Percentiles rank a stretch among this genome's conserved stretches.
phyloP scores from a whole-genome alignment of 352 stramenopile genomes.

The Phytophthora multivora region DNA sequence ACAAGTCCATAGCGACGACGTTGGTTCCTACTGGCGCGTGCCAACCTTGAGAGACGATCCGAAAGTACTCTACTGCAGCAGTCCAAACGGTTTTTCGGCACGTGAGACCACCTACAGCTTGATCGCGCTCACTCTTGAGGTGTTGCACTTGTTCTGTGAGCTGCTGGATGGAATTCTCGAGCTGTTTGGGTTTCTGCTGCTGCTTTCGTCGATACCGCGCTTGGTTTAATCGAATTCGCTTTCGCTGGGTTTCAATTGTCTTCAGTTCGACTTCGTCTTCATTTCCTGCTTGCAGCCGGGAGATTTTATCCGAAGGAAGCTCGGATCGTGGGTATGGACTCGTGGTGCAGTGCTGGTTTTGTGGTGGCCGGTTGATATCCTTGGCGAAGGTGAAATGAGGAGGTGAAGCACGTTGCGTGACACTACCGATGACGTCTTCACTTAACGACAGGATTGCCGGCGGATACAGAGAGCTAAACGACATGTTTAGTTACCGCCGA shows the following conservation, averaged over 20 bases:
- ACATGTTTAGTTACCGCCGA: too few species aligned
- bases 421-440: too few species aligned
- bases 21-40: background rate
- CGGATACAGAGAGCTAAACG: too few species aligned
- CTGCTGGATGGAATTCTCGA: background rate
- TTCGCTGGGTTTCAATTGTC: background rate
- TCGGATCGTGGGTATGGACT: too few species aligned
- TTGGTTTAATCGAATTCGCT: background rate
- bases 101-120: background rate
- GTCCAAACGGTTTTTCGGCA: background rate
- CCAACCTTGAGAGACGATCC: background rate
- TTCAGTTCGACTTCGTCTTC: background rate
- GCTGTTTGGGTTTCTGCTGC: background rate
- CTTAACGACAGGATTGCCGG: too few species aligned
- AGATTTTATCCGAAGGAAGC: too few species aligned
- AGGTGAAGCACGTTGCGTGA: too few species aligned
- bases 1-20: background rate
- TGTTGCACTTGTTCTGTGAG: background rate
- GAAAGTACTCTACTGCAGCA: background rate
- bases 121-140: background rate
- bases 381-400: too few species aligned
- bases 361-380: too few species aligned
- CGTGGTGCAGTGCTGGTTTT: too few species aligned
- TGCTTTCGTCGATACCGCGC: background rate
- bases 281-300: too few species aligned